A percentile compares a stretch with the other conserved stretches of the same genome.
phyloP scores from a whole-genome alignment of 208 protist genomes.

The Trypanosoma avium region DNA sequence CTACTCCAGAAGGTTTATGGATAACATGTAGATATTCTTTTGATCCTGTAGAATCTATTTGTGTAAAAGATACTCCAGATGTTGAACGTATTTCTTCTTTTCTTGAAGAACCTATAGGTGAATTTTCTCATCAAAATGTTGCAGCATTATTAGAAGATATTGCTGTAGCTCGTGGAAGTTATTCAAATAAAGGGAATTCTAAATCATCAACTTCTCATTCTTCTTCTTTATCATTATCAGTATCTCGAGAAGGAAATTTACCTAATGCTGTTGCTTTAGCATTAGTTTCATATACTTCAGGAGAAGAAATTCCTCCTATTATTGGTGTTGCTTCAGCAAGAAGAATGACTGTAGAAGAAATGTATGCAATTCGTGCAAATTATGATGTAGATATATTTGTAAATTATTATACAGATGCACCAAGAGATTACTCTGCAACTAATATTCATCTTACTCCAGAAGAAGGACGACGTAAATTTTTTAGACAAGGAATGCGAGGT shows the following conservation, averaged over 20 bases:
- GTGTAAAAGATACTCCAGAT: slow-evolving; percentile 9
- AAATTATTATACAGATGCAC: slow-evolving; percentile 58
- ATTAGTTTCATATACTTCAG: neutral
- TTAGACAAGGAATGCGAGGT: slow-evolving; percentile 41
- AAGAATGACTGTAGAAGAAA: slow-evolving; percentile 46
- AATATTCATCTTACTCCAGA: slow-evolving; percentile 48
- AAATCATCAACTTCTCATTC: too few relatives aligned
- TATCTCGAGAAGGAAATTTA: too few relatives aligned
- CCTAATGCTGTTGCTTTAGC: neutral
- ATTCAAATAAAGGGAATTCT: neutral
- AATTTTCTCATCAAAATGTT: slow-evolving; percentile 20
- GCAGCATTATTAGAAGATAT: slow-evolving; percentile 23
- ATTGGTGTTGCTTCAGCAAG: slow-evolving; percentile 67
- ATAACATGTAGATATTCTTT: slow-evolving; percentile 54
- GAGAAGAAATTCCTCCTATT: slow-evolving; percentile 7
- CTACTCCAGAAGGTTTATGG: slow-evolving; percentile 77
- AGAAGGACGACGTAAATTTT: slow-evolving; percentile 42
- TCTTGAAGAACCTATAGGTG: slow-evolving; percentile 24
- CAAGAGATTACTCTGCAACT: slow-evolving; percentile 64
- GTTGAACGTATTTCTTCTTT: slow-evolving; percentile 11
- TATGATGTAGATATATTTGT: slow-evolving; percentile 86
- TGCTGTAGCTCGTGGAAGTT: neutral
- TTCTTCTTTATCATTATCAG: too few relatives aligned
- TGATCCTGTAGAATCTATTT: slow-evolving; percentile 19
- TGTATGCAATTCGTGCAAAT: slow-evolving; percentile 85